Evolutionary conservation across 495 filamentous ascomycete genomes (phyloP).

Genomic region (Penicillium daleae): DNA sequence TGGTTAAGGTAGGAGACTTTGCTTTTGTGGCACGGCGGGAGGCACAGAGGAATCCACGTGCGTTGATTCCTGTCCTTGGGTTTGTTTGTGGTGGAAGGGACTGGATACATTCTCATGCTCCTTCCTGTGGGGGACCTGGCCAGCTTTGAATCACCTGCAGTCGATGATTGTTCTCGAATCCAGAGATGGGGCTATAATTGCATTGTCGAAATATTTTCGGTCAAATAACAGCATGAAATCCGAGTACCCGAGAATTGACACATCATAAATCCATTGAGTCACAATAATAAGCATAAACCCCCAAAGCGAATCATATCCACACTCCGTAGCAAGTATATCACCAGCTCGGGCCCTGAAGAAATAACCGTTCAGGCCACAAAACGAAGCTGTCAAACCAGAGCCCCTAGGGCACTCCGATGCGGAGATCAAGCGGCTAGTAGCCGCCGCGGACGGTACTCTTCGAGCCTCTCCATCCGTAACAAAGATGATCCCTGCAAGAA

Average conservation of each 20-base stretch:
- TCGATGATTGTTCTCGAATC: not conserved
- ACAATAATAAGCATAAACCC: not conserved
- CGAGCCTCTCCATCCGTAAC: conserved; percentile 8
- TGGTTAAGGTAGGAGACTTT: conserved; percentile 25
- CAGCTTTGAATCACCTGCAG: not conserved
- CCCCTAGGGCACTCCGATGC: not conserved
- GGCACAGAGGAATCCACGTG: conserved; percentile 30
- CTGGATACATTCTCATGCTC: not conserved
- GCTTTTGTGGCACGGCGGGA: conserved; percentile 14
- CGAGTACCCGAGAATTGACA: not conserved
- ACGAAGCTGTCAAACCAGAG: not conserved
- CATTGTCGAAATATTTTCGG: not conserved
- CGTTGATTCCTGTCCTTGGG: conserved; percentile 12
- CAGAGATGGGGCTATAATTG: not conserved
- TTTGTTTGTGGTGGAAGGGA: conserved; percentile 9
- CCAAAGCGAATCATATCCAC: not conserved
- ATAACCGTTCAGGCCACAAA: not conserved
- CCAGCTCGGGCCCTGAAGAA: not conserved
- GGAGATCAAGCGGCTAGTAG: conserved; percentile 13
- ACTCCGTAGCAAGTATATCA: not conserved
- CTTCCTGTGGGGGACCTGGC: not conserved
- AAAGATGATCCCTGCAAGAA: conserved; percentile 31
- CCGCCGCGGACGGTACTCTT: conserved; percentile 13
- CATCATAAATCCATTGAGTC: not conserved
- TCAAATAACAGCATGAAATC: not conserved